These are phyloP conservation scores for Penicillium lividum DNA, from an alignment of 495 filamentous ascomycete genomes.

Conservation along the genomic window DNA sequence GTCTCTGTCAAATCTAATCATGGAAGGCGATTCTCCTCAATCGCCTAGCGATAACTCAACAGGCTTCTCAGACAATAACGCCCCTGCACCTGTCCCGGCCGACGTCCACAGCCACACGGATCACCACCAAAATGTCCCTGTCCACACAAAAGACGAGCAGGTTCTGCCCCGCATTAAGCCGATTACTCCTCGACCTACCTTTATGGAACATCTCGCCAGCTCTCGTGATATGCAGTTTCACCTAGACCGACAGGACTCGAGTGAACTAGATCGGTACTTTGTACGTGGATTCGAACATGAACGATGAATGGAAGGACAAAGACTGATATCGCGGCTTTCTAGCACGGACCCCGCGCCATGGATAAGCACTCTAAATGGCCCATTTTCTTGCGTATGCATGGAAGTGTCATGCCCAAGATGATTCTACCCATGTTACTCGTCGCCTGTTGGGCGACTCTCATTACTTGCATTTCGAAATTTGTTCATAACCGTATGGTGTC, in stretches of 20 bases:
- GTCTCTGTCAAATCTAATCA: not conserved
- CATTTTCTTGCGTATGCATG: slow-evolving; percentile 76
- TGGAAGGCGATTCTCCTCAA: not conserved
- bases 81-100: not conserved
- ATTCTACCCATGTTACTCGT: slow-evolving; percentile 71
- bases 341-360: slow-evolving; percentile 65
- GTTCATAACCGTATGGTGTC: slow-evolving; percentile 49
- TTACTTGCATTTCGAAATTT: slow-evolving; percentile 62
- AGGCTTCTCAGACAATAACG: not conserved
- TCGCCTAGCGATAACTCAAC: not conserved
- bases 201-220: slow-evolving; percentile 38
- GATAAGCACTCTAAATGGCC: slow-evolving; percentile 83
- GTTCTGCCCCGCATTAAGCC: not conserved
- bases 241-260: slow-evolving; percentile 26
- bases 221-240: slow-evolving; percentile 42
- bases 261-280: slow-evolving; percentile 49
- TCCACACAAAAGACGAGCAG: not conserved
- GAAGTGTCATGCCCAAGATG: slow-evolving; percentile 79
- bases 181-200: slow-evolving; percentile 39
- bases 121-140: not conserved
- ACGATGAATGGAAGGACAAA: not conserved
- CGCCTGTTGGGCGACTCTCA: slow-evolving; percentile 65
- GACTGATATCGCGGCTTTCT: not conserved
- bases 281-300: slow-evolving; percentile 29
- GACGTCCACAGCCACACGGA: not conserved